Conservation (phyloP, 805 yeast species). For the Metschnikowia bowlesiae region DNA sequence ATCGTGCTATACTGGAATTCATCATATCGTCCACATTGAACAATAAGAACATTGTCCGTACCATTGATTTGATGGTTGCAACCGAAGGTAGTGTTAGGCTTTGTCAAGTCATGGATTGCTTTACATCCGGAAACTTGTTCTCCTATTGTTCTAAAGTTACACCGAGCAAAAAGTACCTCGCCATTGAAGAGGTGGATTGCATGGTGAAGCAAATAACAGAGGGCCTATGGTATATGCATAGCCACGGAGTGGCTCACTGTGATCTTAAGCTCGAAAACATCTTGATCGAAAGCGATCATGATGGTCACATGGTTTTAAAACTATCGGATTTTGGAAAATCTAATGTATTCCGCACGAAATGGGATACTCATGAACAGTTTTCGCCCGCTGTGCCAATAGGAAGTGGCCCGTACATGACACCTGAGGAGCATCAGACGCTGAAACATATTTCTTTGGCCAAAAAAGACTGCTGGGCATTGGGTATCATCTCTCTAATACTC, state of each 20-base stretch:
- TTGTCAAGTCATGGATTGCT: constrained; percentile 37
- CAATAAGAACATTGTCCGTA: constrained; percentile 72
- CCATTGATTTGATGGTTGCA: constrained; percentile 65
- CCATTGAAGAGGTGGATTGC: constrained; percentile 73
- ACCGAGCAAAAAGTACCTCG: constrained; percentile 14
- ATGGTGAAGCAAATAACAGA: constrained; percentile 80
- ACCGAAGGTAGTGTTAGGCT: constrained; percentile 20
- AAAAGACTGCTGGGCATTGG: constrained; percentile 88
- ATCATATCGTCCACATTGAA: constrained; percentile 76
- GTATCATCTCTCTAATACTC: constrained; percentile 42
- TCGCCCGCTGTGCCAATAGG: constrained; percentile 72
- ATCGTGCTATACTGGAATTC: constrained; percentile 84
- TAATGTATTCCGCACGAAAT: constrained; percentile 83
- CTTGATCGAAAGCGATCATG: constrained; percentile 43
- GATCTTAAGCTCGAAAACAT: constrained; percentile 89
- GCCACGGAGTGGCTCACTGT: constrained; percentile 90
- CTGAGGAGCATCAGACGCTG: constrained; percentile 62
- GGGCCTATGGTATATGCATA: constrained; percentile 82
- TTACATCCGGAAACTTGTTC: constrained; percentile 35
- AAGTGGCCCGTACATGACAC: constrained; percentile 87
- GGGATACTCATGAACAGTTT: constrained; percentile 54
- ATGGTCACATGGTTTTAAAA: constrained; percentile 21
- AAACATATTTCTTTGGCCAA: constrained; percentile 63
- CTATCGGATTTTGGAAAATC: constrained; percentile 83
- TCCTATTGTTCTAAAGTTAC: constrained; percentile 22